Percentiles rank a stretch among this genome's conserved stretches.
These are phyloP conservation scores for Quercus mongolica DNA, from an alignment of 306 rosid species.

Conservation along the genomic window DNA sequence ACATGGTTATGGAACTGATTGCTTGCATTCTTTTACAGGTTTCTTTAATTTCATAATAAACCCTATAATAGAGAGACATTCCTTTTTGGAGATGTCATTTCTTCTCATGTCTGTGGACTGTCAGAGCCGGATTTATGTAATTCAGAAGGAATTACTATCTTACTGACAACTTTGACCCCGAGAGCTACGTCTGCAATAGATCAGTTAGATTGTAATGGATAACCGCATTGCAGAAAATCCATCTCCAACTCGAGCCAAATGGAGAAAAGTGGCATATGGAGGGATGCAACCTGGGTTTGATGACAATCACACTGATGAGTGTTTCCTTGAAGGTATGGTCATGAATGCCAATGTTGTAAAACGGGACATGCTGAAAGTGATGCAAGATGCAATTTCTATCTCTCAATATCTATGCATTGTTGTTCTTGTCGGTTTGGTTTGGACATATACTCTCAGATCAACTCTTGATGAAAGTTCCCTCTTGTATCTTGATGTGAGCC, in stretches of 20 bases:
- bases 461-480: conserved; percentile 66
- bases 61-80: background rate
- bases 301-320: conserved; percentile 80
- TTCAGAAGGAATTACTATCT: background rate
- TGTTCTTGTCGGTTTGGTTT: conserved; percentile 76
- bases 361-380: conserved; percentile 80
- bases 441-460: conserved; percentile 71
- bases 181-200: conserved; percentile 13
- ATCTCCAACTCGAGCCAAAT: conserved; percentile 39
- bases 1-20: background rate
- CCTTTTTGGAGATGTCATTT: background rate
- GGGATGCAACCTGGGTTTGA: conserved; percentile 94
- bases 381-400: conserved; percentile 80
- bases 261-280: conserved; percentile 94
- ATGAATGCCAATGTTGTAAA: conserved; percentile 87
- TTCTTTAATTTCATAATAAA: background rate
- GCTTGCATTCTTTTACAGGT: background rate
- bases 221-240: conserved; percentile 19
- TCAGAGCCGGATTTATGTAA: conserved; percentile 14
- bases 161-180: background rate
- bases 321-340: conserved; percentile 87
- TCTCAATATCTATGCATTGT: conserved; percentile 87
- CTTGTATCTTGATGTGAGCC: conserved; percentile 60
- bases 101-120: background rate
- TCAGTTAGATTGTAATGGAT: conserved; percentile 33